Evolutionary conservation across 1,284 basidiomycete genomes (phyloP).

Genomic region (Coriolopsis trogii): DNA sequence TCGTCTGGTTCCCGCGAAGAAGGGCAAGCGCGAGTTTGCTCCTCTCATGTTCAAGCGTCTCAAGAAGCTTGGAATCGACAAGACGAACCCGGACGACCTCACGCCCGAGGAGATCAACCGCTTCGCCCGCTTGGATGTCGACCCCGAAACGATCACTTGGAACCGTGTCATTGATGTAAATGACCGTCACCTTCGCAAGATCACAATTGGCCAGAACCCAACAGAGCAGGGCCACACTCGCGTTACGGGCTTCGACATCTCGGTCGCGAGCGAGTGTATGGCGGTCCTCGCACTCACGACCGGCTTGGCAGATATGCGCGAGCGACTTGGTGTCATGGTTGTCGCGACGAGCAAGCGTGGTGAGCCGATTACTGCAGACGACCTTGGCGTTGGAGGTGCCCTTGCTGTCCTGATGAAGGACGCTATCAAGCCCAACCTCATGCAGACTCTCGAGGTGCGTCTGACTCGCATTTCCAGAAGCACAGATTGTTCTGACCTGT

Average conservation of each 20-base stretch:
- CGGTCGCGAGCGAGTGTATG: conserved; percentile 98
- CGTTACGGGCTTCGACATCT: conserved; percentile 94
- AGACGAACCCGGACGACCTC: conserved; percentile 91
- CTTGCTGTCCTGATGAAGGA: conserved; percentile 99
- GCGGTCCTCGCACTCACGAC: conserved; percentile 94
- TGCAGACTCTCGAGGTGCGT: conserved; percentile 91
- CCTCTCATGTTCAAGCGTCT: conserved; percentile 96
- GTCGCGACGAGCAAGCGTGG: conserved; percentile 94
- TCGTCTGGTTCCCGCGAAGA: conserved; percentile 91
- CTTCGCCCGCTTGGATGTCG: conserved; percentile 93
- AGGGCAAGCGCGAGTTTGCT: conserved; percentile 94
- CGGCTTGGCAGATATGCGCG: conserved; percentile 89
- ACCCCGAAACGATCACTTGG: conserved; percentile 94
- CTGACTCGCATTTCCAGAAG: neutral
- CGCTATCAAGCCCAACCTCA: conserved; percentile 98
- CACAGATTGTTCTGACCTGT: neutral
- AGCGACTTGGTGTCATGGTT: conserved; percentile 92
- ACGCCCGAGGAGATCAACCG: conserved; percentile 90
- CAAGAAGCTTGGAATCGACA: conserved; percentile 94
- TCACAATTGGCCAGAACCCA: conserved; percentile 88
- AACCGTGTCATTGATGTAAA: conserved; percentile 98
- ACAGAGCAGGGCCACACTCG: conserved; percentile 93
- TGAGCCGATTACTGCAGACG: conserved; percentile 94
- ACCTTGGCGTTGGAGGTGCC: conserved; percentile 95
- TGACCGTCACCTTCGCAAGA: conserved; percentile 95